phyloP scores from a whole-genome alignment of 805 yeast genomes.

The Crinitomyces ghanaensis region DNA sequence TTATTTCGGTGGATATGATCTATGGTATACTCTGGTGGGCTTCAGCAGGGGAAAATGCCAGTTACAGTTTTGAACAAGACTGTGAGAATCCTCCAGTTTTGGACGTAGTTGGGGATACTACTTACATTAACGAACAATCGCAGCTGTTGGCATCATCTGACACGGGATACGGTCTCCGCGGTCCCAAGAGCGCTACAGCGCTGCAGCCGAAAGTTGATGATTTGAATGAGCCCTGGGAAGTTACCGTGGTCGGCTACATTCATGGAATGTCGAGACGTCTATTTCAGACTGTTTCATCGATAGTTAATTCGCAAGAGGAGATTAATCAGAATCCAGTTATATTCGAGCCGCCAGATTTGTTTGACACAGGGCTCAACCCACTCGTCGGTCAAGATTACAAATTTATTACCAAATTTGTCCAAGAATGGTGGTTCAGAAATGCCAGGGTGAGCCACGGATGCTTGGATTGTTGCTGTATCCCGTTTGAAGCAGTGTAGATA shows the following conservation, averaged over 20 bases:
- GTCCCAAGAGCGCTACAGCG: too few relatives aligned
- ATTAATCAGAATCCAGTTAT: conserved; percentile 5
- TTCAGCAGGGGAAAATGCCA: conserved; percentile 56
- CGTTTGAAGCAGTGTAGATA: too few relatives aligned
- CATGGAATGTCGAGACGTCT: conserved; percentile 37
- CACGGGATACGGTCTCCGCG: too few relatives aligned
- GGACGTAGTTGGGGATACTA: too few relatives aligned
- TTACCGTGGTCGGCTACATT: conserved; percentile 38
- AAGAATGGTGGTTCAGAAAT: conserved; percentile 38
- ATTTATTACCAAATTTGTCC: conserved; percentile 33
- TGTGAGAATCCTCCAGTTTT: too few relatives aligned
- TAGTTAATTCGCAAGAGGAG: conserved; percentile 26
- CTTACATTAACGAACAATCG: too few relatives aligned
- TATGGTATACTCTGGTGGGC: conserved; percentile 78
- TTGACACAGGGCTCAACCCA: conserved; percentile 52
- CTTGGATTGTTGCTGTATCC: too few relatives aligned
- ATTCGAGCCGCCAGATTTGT: conserved; percentile 36
- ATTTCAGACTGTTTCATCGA: conserved; percentile 29
- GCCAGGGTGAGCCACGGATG: conserved; percentile 26
- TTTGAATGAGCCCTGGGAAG: conserved; percentile 13
- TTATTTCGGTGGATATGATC: conserved; percentile 6
- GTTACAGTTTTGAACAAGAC: conserved; percentile 22
- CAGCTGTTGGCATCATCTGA: too few relatives aligned
- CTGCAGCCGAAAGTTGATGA: too few relatives aligned
- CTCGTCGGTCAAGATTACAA: conserved; percentile 34